phyloP scores from a whole-genome alignment of 2,329 filamentous ascomycete species.

The Fusarium transvaalense region DNA sequence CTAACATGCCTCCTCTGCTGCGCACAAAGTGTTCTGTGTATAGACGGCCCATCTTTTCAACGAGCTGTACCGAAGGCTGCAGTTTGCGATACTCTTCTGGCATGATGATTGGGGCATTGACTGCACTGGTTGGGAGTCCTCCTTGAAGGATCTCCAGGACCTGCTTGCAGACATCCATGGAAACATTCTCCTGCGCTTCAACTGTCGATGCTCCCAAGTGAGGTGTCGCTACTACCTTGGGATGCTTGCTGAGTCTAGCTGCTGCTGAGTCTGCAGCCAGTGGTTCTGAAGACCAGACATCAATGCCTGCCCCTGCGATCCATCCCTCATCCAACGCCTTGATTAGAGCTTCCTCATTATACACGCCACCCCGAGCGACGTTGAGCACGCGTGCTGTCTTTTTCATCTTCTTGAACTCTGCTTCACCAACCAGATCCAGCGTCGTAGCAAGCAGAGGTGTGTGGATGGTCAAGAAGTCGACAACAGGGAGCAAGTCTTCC shows the following conservation, averaged over 20 bases:
- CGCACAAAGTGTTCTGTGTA: conserved; percentile 81
- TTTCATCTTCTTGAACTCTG: conserved; percentile 79
- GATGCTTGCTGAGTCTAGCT: conserved; percentile 73
- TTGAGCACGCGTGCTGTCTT: conserved; percentile 80
- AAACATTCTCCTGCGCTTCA: conserved; percentile 87
- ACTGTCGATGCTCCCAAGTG: conserved; percentile 84
- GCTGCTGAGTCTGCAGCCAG: conserved; percentile 68
- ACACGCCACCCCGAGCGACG: conserved; percentile 82
- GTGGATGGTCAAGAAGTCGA: conserved; percentile 85
- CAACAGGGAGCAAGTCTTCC: conserved; percentile 69
- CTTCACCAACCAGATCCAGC: conserved; percentile 76
- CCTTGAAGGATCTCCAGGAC: conserved; percentile 79
- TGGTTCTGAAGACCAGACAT: conserved; percentile 84
- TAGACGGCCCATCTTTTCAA: conserved; percentile 83
- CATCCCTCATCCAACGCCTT: conserved; percentile 76
- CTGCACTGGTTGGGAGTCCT: conserved; percentile 79
- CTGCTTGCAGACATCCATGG: conserved; percentile 84
- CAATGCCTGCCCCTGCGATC: conserved; percentile 81
- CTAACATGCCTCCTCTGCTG: conserved; percentile 59
- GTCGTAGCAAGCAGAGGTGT: conserved; percentile 84
- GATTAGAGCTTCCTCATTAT: conserved; percentile 80
- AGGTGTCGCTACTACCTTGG: conserved; percentile 80
- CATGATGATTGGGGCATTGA: conserved; percentile 85
- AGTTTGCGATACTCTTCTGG: conserved; percentile 84
- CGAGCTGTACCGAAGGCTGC: conserved; percentile 79